Conservation (phyloP, 2,329 filamentous ascomycete species). For the Fusarium secorum region DNA sequence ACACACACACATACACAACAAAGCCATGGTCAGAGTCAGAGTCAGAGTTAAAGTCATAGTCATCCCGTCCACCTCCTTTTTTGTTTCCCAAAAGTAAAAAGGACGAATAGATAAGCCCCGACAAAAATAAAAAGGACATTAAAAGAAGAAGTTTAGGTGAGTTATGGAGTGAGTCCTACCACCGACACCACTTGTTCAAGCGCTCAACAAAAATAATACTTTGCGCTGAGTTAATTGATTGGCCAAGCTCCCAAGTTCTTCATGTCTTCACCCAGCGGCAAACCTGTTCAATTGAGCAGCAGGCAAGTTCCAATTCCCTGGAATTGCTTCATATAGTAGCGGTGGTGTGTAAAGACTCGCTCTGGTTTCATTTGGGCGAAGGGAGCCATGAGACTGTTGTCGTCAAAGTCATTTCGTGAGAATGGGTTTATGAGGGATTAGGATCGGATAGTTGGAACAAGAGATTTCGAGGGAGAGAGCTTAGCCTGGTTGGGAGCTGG, state of each 20-base stretch:
- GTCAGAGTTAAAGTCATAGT: constrained; percentile 3
- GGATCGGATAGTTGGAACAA: constrained; percentile 21
- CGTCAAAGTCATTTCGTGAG: constrained; percentile 27
- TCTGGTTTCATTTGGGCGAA: constrained; percentile 6
- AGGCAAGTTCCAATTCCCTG: constrained; percentile 26
- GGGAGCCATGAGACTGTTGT: constrained; percentile 21
- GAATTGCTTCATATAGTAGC: constrained; percentile 27
- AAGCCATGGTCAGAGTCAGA: not conserved
- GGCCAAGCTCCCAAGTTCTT: constrained; percentile 21
- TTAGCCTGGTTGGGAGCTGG: constrained; percentile 30
- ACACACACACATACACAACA: constrained; percentile 30
- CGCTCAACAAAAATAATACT: constrained; percentile 1
- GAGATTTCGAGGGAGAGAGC: constrained; percentile 23
- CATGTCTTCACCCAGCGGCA: not conserved
- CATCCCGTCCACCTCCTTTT: constrained; percentile 35
- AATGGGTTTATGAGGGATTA: constrained; percentile 19
- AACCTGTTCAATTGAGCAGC: constrained; percentile 11
- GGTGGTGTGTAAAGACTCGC: constrained; percentile 8
- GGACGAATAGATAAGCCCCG: constrained; percentile 40
- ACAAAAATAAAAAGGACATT: constrained; percentile 41
- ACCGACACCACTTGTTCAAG: constrained; percentile 26
- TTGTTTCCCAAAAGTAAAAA: constrained; percentile 37
- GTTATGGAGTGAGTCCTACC: constrained; percentile 9
- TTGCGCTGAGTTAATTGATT: constrained; percentile 10
- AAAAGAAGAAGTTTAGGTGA: constrained; percentile 28